Percentiles rank a stretch among this genome's conserved stretches.
Conservation (phyloP, 169 alveolate genomes). For the Theileria parva region DNA sequence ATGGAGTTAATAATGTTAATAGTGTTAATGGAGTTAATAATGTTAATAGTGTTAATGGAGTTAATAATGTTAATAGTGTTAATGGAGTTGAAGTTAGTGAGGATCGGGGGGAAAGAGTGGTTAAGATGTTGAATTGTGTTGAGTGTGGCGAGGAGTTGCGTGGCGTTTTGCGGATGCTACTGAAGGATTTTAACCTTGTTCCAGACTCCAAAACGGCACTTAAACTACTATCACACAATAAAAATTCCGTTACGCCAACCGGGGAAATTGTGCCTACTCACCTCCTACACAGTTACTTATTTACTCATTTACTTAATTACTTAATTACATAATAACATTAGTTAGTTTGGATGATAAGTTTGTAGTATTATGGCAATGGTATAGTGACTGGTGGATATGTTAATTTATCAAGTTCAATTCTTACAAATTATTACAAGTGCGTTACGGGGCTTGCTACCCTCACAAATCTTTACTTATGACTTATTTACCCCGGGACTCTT, state of each 20-base stretch:
- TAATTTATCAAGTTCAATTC: conserved; percentile 24
- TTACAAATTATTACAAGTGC: conserved; percentile 11
- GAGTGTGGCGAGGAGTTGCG: conserved; percentile 2
- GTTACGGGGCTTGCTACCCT: background rate
- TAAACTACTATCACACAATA: background rate
- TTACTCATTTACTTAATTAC: too few species aligned
- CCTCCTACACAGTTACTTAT: background rate
- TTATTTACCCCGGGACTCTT: background rate
- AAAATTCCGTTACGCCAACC: conserved; percentile 57
- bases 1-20: too few species aligned
- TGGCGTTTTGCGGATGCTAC: conserved; percentile 2
- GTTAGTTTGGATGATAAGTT: background rate
- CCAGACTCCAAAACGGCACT: conserved; percentile 34
- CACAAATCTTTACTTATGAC: too few species aligned
- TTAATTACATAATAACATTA: too few species aligned
- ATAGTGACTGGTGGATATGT: conserved; percentile 59
- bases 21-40: too few species aligned
- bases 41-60: too few species aligned
- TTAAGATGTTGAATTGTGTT: conserved; percentile 38
- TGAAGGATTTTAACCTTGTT: conserved; percentile 42
- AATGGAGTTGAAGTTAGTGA: too few species aligned
- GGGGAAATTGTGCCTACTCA: conserved; percentile 46
- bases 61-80: too few species aligned
- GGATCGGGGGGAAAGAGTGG: background rate
- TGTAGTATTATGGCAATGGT: conserved; percentile 42